phyloP scores from a whole-genome alignment of 2,329 filamentous ascomycete species.

The Fusarium circinatum region DNA sequence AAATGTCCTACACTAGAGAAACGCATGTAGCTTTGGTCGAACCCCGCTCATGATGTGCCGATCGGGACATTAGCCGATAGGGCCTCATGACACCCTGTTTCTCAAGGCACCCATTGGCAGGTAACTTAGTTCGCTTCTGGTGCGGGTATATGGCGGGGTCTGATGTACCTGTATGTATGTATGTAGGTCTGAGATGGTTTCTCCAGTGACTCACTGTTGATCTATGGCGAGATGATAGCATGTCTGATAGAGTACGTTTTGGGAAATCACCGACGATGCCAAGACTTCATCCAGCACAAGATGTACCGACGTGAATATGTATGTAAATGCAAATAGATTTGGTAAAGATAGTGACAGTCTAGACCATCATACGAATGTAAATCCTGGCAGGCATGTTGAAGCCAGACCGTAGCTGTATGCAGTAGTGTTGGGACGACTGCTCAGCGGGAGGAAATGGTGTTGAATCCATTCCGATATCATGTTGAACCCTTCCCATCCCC shows the following conservation, averaged over 20 bases:
- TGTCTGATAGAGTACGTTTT: constrained; percentile 4
- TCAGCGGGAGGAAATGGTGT: background rate
- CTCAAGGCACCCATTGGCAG: constrained; percentile 22
- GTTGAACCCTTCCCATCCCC: constrained; percentile 11
- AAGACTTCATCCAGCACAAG: background rate
- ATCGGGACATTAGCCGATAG: constrained; percentile 10
- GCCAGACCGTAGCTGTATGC: background rate
- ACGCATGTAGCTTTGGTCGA: too few species aligned
- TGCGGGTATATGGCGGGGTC: background rate
- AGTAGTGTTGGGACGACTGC: constrained; percentile 22
- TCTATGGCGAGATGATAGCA: background rate
- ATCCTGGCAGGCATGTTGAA: constrained; percentile 26
- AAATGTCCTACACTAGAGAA: background rate
- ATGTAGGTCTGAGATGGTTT: background rate
- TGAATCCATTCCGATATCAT: constrained; percentile 11
- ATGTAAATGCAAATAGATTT: background rate
- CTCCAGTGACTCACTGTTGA: constrained; percentile 21
- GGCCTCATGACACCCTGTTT: constrained; percentile 26
- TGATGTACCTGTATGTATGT: background rate
- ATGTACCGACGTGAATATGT: background rate
- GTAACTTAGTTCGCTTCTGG: background rate
- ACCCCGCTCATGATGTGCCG: constrained; percentile 16
- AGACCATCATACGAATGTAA: constrained; percentile 23
- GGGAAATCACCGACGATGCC: background rate
- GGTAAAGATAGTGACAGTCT: constrained; percentile 7